A percentile compares a stretch with the other conserved stretches of the same genome.
phyloP scores from a whole-genome alignment of 768 basidiomycete species.

The Tricholoma bakamatsutake region DNA sequence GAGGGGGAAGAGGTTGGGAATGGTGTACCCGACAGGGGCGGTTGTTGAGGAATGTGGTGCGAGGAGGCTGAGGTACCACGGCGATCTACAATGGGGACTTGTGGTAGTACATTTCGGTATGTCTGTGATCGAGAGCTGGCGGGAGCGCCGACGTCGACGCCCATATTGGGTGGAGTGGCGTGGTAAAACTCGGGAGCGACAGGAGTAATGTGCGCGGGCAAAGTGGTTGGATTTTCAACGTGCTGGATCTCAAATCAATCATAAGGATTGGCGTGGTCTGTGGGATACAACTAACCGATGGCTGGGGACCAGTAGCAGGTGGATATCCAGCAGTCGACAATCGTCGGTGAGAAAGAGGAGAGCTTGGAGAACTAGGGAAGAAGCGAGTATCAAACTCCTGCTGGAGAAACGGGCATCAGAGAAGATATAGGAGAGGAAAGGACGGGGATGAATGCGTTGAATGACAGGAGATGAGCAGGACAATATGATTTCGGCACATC shows the following conservation, averaged over 20 bases:
- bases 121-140: constrained; percentile 2
- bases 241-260: constrained; percentile 2
- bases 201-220: not conserved
- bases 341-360: constrained; percentile 11
- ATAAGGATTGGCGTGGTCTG: constrained; percentile 7
- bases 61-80: constrained; percentile 2
- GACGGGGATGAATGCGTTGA: constrained; percentile 8
- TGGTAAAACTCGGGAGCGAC: not conserved
- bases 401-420: constrained; percentile 2
- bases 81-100: not conserved
- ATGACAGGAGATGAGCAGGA: constrained; percentile 1
- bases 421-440: constrained; percentile 8
- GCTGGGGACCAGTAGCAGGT: not conserved
- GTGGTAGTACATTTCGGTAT: not conserved
- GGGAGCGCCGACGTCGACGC: constrained; percentile 4
- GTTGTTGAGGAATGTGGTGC: constrained; percentile 2
- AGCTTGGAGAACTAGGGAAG: constrained; percentile 7
- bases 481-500: not conserved
- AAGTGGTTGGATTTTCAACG: not conserved
- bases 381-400: constrained; percentile 6
- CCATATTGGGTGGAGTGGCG: constrained; percentile 6
- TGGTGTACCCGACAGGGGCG: constrained; percentile 3
- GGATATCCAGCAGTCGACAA: constrained; percentile 6
- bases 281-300: constrained; percentile 6
- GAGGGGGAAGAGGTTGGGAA: constrained; percentile 8